A percentile compares a stretch with the other conserved stretches of the same genome.
Evolutionary conservation across 2,329 filamentous ascomycete species (phyloP).

Genomic region (Chrysoporthe cubensis): DNA sequence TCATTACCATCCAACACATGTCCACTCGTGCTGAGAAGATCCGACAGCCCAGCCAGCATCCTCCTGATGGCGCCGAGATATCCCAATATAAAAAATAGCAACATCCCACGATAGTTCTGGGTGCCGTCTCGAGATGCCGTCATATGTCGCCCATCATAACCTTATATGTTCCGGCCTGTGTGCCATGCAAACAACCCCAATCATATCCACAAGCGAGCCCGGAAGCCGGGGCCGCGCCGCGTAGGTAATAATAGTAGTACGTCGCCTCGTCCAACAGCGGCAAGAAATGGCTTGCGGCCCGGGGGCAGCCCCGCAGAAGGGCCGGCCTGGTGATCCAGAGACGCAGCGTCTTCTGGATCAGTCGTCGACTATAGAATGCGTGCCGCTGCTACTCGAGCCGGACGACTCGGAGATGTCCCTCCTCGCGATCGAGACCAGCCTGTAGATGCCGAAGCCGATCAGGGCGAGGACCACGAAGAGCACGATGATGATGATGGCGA

Average conservation of each 20-base stretch:
- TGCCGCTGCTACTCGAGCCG: constrained; percentile 28
- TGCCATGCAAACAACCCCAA: not conserved
- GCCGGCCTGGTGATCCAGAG: not conserved
- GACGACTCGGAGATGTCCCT: constrained; percentile 46
- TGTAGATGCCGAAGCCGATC: constrained; percentile 67
- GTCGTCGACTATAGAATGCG: constrained; percentile 21
- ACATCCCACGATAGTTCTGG: not conserved
- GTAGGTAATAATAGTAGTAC: not conserved
- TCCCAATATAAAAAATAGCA: not conserved
- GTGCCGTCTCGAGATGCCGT: not conserved
- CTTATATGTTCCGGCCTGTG: not conserved
- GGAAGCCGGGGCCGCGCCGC: not conserved
- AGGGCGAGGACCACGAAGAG: constrained; percentile 65
- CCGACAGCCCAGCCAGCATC: not conserved
- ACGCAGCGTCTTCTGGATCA: not conserved
- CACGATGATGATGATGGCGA: constrained; percentile 70
- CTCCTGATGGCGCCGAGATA: not conserved
- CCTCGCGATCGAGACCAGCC: constrained; percentile 58
- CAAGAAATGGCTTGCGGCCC: not conserved
- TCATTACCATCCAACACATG: constrained; percentile 6
- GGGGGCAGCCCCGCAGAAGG: not conserved
- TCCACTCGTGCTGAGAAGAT: not conserved
- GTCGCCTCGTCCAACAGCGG: not conserved
- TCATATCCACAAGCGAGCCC: not conserved
- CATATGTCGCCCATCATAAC: not conserved